These are phyloP conservation scores for Phialophora chinensis DNA, from an alignment of 2,329 filamentous ascomycete genomes.

Conservation along the genomic window DNA sequence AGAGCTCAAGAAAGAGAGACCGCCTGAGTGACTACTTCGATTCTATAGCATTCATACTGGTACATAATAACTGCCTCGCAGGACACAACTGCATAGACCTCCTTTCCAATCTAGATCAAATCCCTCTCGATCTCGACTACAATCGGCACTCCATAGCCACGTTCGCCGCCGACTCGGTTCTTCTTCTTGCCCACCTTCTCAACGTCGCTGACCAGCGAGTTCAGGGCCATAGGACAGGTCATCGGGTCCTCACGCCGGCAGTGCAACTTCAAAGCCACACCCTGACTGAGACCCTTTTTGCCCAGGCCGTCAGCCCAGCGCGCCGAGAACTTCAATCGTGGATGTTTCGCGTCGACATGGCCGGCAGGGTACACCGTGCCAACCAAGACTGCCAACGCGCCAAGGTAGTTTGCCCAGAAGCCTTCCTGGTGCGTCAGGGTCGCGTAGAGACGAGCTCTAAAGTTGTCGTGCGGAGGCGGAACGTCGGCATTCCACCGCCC, in stretches of 20 bases:
- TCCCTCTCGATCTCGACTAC: conserved; percentile 34
- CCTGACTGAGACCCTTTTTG: conserved; percentile 44
- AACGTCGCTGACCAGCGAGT: conserved; percentile 43
- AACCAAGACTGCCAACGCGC: conserved; percentile 43
- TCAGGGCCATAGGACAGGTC: conserved; percentile 38
- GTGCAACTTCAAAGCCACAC: conserved; percentile 41
- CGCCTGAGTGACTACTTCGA: not conserved
- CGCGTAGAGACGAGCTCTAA: conserved; percentile 41
- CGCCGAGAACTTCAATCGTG: conserved; percentile 41
- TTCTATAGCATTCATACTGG: not conserved
- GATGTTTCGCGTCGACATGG: conserved; percentile 37
- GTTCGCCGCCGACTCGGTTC: conserved; percentile 45
- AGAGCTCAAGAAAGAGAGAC: not conserved
- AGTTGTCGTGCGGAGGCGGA: conserved; percentile 44
- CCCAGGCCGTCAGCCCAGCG: conserved; percentile 43
- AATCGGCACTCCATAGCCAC: conserved; percentile 36
- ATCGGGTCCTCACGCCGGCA: conserved; percentile 28
- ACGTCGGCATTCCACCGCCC: conserved; percentile 43
- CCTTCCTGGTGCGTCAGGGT: conserved; percentile 45
- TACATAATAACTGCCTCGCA: not conserved
- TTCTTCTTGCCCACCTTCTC: conserved; percentile 48
- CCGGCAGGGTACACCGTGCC: conserved; percentile 45
- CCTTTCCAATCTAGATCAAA: conserved; percentile 11
- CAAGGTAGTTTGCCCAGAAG: conserved; percentile 46
- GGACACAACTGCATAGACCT: not conserved